Conservation (phyloP, 2,329 filamentous ascomycete genomes). For the Trichoderma aggressivum region DNA sequence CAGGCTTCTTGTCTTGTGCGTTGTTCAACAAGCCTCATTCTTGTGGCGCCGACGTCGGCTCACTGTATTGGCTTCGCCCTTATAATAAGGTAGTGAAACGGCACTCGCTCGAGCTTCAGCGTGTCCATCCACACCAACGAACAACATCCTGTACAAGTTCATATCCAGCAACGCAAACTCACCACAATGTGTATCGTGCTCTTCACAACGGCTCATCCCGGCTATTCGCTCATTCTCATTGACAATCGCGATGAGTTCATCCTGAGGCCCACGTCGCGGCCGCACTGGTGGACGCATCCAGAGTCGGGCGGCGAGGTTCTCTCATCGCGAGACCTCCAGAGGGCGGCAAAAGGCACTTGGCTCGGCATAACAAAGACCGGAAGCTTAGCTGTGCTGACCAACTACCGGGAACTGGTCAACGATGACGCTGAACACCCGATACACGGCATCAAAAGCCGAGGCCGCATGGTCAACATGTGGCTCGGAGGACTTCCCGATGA, state of each 20-base stretch:
- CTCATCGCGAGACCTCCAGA: slow-evolving; percentile 59
- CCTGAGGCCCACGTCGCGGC: slow-evolving; percentile 59
- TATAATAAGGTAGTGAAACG: not conserved
- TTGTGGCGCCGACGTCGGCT: slow-evolving; percentile 12
- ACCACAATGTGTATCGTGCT: slow-evolving; percentile 71
- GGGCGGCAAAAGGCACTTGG: slow-evolving; percentile 63
- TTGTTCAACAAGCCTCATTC: not conserved
- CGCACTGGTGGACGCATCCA: slow-evolving; percentile 59
- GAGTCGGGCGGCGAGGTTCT: slow-evolving; percentile 46
- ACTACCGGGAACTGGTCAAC: slow-evolving; percentile 57
- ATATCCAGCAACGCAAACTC: not conserved
- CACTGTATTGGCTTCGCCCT: not conserved
- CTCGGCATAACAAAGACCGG: slow-evolving; percentile 59
- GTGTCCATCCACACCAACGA: not conserved
- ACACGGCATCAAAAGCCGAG: slow-evolving; percentile 55
- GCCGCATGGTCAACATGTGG: slow-evolving; percentile 63
- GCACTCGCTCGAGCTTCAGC: not conserved
- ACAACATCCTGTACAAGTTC: not conserved
- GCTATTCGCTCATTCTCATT: slow-evolving; percentile 70
- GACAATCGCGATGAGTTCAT: slow-evolving; percentile 77
- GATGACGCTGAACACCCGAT: slow-evolving; percentile 49
- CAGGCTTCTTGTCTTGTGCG: not conserved
- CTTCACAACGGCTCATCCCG: slow-evolving; percentile 70
- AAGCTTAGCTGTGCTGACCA: slow-evolving; percentile 62
- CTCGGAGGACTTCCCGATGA: slow-evolving; percentile 49